phyloP scores from a whole-genome alignment of 768 basidiomycete species.

The Boletus bicolor region DNA sequence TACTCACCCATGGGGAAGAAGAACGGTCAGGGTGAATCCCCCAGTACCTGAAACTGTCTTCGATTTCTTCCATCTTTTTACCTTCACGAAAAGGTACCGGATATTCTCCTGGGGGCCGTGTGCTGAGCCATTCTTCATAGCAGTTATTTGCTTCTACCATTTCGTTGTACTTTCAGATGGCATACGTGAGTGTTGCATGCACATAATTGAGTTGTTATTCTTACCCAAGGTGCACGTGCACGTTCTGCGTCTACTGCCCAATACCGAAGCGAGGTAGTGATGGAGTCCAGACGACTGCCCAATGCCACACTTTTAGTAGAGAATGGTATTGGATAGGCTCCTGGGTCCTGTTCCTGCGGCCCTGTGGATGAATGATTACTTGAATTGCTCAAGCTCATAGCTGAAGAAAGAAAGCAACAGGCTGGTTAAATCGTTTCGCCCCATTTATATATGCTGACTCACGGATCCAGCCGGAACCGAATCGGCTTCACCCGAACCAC shows the following conservation, averaged over 20 bases:
- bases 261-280: not conserved
- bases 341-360: constrained; percentile 6
- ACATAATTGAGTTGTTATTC: not conserved
- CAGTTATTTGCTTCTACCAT: constrained; percentile 6
- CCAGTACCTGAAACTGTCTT: constrained; percentile 6
- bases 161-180: constrained; percentile 2
- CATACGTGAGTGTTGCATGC: not conserved
- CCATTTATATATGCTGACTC: constrained; percentile 1
- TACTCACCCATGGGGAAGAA: constrained; percentile 11
- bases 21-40: not conserved
- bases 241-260: constrained; percentile 11
- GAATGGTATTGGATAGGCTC: constrained; percentile 21
- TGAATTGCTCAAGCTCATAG: not conserved
- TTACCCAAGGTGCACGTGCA: constrained; percentile 8
- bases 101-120: constrained; percentile 8
- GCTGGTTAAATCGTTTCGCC: not conserved
- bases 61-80: not conserved
- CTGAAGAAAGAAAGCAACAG: fast-evolving
- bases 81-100: constrained; percentile 6
- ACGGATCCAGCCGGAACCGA: not conserved
- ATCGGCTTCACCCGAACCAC: not conserved
- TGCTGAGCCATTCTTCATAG: constrained; percentile 18
- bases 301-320: not conserved
- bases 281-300: constrained; percentile 22
- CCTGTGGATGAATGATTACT: not conserved